phyloP scores from a whole-genome alignment of 495 filamentous ascomycete species.

The Penicillium macrosclerotiorum region DNA sequence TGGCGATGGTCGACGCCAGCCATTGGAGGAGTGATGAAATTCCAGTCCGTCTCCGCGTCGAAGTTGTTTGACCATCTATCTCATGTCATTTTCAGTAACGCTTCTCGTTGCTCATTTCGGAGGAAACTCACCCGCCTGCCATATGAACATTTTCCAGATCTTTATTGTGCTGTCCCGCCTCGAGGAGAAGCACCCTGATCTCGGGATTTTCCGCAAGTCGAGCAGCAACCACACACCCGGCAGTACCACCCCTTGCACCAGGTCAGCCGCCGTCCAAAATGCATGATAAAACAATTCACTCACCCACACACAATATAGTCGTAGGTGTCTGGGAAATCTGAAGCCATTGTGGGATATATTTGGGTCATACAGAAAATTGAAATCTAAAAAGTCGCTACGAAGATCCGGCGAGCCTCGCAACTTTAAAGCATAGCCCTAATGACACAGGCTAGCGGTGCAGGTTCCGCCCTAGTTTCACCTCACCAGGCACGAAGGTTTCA shows the following conservation, averaged over 20 bases:
- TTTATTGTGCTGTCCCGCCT: conserved; percentile 48
- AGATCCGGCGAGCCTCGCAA: not conserved
- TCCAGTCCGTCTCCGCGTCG: conserved; percentile 54
- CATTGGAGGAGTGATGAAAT: conserved; percentile 55
- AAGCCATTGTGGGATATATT: conserved; percentile 11
- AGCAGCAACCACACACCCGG: conserved; percentile 59
- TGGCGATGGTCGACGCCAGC: conserved; percentile 51
- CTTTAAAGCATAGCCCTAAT: too few relatives aligned
- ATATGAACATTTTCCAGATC: conserved; percentile 49
- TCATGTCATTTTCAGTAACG: not conserved
- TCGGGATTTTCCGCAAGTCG: conserved; percentile 57
- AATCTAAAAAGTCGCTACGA: too few relatives aligned
- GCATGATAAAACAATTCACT: not conserved
- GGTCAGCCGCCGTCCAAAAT: not conserved
- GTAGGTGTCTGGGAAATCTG: conserved; percentile 15
- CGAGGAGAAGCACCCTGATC: conserved; percentile 53
- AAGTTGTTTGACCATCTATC: conserved; percentile 42
- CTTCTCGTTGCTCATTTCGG: not conserved
- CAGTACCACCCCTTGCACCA: conserved; percentile 52
- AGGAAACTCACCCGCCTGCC: conserved; percentile 36
- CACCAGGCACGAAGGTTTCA: too few relatives aligned
- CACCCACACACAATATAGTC: conserved; percentile 41
- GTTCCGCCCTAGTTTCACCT: too few relatives aligned
- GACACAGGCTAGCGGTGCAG: too few relatives aligned
- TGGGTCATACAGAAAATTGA: not conserved